A percentile compares a stretch with the other conserved stretches of the same genome.
phyloP scores from a whole-genome alignment of 371 early-diverging fungal genomes.

The Mucor velutinosus region DNA sequence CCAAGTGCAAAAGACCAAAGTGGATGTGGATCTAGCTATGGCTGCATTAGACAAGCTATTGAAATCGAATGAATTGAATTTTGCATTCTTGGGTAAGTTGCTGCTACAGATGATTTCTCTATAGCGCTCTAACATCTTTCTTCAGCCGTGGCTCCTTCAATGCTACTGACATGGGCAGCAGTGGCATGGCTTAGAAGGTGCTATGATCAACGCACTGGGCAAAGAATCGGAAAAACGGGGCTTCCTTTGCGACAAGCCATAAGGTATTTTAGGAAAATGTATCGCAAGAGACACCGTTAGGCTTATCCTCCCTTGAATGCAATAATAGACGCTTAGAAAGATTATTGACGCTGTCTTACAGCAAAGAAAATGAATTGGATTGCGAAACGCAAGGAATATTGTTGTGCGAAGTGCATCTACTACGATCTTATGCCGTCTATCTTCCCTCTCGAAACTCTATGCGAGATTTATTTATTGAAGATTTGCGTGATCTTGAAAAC shows the following conservation, averaged over 20 bases:
- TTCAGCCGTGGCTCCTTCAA: slow-evolving; percentile 63
- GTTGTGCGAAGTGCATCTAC: slow-evolving; percentile 66
- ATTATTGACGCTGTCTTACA: slow-evolving; percentile 22
- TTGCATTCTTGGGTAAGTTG: slow-evolving; percentile 73
- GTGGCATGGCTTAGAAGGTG: slow-evolving; percentile 44
- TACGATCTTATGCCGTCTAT: slow-evolving; percentile 50
- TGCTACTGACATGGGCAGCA: slow-evolving; percentile 57
- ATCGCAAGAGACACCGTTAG: not conserved
- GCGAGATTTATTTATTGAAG: slow-evolving; percentile 67
- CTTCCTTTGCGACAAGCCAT: slow-evolving; percentile 39
- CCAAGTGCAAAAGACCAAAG: slow-evolving; percentile 88
- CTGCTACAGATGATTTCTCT: not conserved
- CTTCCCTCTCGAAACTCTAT: slow-evolving; percentile 51
- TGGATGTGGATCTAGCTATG: slow-evolving; percentile 91
- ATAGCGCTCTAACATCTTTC: not conserved
- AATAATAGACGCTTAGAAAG: slow-evolving; percentile 54
- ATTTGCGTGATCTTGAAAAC: slow-evolving; percentile 72
- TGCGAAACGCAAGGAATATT: slow-evolving; percentile 72
- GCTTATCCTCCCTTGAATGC: not conserved
- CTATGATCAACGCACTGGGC: slow-evolving; percentile 26
- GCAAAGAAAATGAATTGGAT: slow-evolving; percentile 23
- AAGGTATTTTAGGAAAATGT: slow-evolving; percentile 20
- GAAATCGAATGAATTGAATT: slow-evolving; percentile 93
- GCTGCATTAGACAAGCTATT: slow-evolving; percentile 91
- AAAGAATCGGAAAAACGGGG: slow-evolving; percentile 26